Evolutionary conservation across 2,329 filamentous ascomycete genomes (phyloP).

Genomic region (Alternaria burnsii): DNA sequence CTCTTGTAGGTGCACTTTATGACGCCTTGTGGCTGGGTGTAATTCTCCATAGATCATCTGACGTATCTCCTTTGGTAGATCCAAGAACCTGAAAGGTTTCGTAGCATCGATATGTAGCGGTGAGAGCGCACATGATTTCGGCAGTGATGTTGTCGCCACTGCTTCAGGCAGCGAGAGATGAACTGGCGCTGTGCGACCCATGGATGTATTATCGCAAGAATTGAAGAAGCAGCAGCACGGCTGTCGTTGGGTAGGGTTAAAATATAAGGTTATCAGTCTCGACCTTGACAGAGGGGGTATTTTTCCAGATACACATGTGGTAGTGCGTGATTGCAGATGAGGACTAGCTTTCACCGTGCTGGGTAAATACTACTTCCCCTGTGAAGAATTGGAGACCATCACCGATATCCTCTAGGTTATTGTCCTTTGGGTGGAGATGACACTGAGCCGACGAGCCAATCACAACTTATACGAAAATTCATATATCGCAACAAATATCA

Average conservation of each 20-base stretch:
- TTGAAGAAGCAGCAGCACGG: too few relatives aligned
- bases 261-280: background rate
- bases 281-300: too few relatives aligned
- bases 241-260: background rate
- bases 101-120: fast-evolving
- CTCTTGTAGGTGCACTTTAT: background rate
- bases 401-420: background rate
- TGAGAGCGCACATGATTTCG: background rate
- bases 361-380: background rate
- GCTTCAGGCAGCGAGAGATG: background rate
- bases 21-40: background rate
- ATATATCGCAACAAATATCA: background rate
- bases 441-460: background rate
- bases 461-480: background rate
- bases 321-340: background rate
- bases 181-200: background rate
- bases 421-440: background rate
- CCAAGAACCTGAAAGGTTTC: slow-evolving; percentile 12
- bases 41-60: slow-evolving; percentile 17
- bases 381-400: background rate
- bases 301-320: background rate
- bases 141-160: background rate
- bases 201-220: background rate
- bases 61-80: slow-evolving; percentile 17
- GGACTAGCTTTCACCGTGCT: background rate